Percentiles rank a stretch among this genome's conserved stretches.
Conservation (phyloP, 164 flowering plant species). For the Paratinospora sagittata region DNA sequence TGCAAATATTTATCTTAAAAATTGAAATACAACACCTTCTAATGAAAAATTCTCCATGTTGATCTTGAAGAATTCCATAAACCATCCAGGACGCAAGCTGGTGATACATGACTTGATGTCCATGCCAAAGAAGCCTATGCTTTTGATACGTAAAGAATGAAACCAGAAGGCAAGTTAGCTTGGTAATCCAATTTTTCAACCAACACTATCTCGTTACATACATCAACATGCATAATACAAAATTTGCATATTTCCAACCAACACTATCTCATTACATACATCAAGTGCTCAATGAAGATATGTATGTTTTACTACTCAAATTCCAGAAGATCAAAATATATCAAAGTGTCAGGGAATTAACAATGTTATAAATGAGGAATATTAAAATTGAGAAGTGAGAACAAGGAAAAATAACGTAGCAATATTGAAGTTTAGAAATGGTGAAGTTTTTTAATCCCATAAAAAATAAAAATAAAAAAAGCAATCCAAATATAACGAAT, state of each 20-base stretch:
- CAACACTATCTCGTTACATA: background rate
- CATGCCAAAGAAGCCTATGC: slow-evolving; percentile 98
- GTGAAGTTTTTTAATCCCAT: background rate
- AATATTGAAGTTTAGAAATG: background rate
- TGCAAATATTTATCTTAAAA: background rate
- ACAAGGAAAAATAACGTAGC: background rate
- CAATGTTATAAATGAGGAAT: background rate
- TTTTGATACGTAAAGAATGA: slow-evolving; percentile 19
- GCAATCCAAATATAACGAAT: background rate
- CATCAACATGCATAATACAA: background rate
- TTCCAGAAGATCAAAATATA: background rate
- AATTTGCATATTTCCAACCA: background rate
- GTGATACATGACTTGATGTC: slow-evolving; percentile 93
- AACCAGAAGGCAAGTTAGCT: slow-evolving; percentile 10
- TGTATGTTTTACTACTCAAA: background rate
- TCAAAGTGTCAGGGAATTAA: slow-evolving; percentile 1
- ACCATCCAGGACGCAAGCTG: slow-evolving; percentile 98
- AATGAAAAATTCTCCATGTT: slow-evolving; percentile 89
- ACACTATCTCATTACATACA: background rate
- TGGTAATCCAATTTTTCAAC: slow-evolving; percentile 6
- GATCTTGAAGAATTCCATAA: slow-evolving; percentile 94
- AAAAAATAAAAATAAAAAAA: no score
- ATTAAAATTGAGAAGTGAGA: slow-evolving; percentile 2
- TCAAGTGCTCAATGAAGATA: background rate
- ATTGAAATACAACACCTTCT: slow-evolving; percentile 51